Conservation (phyloP, 1,284 basidiomycete species). For the Cutaneotrichosporon mucoides region DNA sequence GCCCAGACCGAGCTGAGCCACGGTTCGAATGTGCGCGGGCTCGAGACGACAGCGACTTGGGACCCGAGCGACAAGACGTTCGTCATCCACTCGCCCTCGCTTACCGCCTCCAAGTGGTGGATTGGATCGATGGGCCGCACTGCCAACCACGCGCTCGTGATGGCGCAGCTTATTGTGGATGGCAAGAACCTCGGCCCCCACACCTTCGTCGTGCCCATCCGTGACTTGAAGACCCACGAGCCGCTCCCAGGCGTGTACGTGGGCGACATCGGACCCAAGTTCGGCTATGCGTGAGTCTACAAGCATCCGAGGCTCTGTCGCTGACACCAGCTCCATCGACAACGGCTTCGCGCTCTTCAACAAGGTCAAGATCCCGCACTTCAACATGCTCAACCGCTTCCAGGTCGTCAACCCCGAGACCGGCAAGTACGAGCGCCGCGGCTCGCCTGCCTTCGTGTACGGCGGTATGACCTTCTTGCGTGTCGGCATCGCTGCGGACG, state of each 20-base stretch:
- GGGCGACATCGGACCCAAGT: conserved; percentile 59
- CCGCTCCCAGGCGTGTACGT: conserved; percentile 55
- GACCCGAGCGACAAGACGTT: conserved; percentile 56
- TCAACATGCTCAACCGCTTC: conserved; percentile 59
- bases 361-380: conserved; percentile 56
- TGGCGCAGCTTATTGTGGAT: conserved; percentile 56
- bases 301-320: conserved; percentile 25
- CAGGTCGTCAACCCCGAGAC: conserved; percentile 53
- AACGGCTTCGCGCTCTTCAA: conserved; percentile 55
- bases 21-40: conserved; percentile 56
- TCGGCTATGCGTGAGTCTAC: conserved; percentile 53
- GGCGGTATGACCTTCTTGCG: conserved; percentile 56
- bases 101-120: conserved; percentile 56
- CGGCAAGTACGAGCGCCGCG: conserved; percentile 47
- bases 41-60: conserved; percentile 58
- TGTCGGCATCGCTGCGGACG: conserved; percentile 56
- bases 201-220: conserved; percentile 56
- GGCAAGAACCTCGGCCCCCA: conserved; percentile 57
- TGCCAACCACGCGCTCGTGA: conserved; percentile 57
- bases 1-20: conserved; percentile 54
- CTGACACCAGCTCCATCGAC: conserved; percentile 45
- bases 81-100: conserved; percentile 55
- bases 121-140: conserved; percentile 58
- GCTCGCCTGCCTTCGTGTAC: conserved; percentile 56
- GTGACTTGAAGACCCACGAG: conserved; percentile 54